phyloP scores from a whole-genome alignment of 345 rosid species.

The Viola odorata region DNA sequence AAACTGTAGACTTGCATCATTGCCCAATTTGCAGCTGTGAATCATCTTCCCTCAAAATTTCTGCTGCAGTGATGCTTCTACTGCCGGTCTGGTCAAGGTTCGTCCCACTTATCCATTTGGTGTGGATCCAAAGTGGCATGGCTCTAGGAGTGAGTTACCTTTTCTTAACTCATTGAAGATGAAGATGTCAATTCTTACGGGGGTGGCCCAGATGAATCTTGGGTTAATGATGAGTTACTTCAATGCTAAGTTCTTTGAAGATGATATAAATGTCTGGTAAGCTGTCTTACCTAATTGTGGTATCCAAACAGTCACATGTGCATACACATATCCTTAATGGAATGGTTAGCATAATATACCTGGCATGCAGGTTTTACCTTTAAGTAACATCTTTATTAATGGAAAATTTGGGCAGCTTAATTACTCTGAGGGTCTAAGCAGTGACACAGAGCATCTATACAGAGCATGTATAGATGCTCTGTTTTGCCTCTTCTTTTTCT shows the following conservation, averaged over 20 bases:
- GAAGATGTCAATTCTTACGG: conserved; percentile 98
- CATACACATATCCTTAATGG: background rate
- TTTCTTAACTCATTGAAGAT: conserved; percentile 94
- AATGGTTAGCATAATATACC: background rate
- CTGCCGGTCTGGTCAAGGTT: conserved; percentile 70
- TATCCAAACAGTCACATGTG: background rate
- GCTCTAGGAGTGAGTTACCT: conserved; percentile 85
- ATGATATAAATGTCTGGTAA: conserved; percentile 60
- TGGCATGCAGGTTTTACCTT: too few relatives aligned
- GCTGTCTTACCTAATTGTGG: background rate
- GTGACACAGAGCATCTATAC: too few relatives aligned
- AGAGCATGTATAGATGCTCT: too few relatives aligned
- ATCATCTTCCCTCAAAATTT: background rate
- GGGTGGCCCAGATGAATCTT: conserved; percentile 97
- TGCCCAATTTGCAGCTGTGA: background rate
- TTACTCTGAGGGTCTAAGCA: too few relatives aligned
- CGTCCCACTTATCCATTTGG: conserved; percentile 84
- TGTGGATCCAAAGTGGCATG: conserved; percentile 95
- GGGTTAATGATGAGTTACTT: conserved; percentile 82
- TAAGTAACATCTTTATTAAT: too few relatives aligned
- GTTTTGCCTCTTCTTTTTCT: too few relatives aligned
- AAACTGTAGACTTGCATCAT: background rate
- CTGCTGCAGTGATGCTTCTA: conserved; percentile 58
- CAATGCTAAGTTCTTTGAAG: conserved; percentile 74
- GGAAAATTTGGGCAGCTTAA: too few relatives aligned